Conservation (phyloP, 345 rosid species). For the Eutrema japonicum region DNA sequence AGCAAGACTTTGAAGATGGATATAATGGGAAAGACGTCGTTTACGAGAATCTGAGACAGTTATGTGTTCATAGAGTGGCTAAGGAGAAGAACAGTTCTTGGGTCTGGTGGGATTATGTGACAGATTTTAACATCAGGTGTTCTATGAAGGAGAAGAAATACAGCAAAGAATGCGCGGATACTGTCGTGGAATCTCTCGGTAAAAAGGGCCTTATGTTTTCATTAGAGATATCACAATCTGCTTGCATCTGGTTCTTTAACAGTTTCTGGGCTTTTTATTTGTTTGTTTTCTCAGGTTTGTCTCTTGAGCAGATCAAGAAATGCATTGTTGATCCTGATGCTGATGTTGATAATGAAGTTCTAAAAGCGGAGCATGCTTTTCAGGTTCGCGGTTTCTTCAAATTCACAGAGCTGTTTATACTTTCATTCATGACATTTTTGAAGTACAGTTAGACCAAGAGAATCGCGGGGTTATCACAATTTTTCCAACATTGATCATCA, state of each 20-base stretch:
- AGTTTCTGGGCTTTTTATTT: neutral
- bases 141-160: slow-evolving; percentile 90
- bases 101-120: slow-evolving; percentile 98
- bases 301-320: slow-evolving; percentile 68
- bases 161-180: slow-evolving; percentile 79
- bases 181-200: slow-evolving; percentile 78
- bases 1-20: slow-evolving; percentile 73
- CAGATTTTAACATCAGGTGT: slow-evolving; percentile 90
- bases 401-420: slow-evolving; percentile 22
- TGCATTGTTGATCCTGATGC: slow-evolving; percentile 92
- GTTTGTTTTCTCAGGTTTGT: slow-evolving; percentile 53
- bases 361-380: slow-evolving; percentile 70
- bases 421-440: slow-evolving; percentile 25
- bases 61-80: slow-evolving; percentile 84
- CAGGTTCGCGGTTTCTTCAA: slow-evolving; percentile 55
- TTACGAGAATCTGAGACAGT: slow-evolving; percentile 86
- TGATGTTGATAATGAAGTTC: slow-evolving; percentile 81
- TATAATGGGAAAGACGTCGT: slow-evolving; percentile 89
- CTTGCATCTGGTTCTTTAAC: slow-evolving; percentile 5
- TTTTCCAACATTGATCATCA: slow-evolving; percentile 81
- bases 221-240: neutral
- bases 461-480: slow-evolving; percentile 84
- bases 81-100: slow-evolving; percentile 69
- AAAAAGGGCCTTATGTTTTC: slow-evolving; percentile 3
- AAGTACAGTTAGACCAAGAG: slow-evolving; percentile 73